Conservation (phyloP, 352 stramenopile genomes). For the Ophiocytium majus region DNA sequence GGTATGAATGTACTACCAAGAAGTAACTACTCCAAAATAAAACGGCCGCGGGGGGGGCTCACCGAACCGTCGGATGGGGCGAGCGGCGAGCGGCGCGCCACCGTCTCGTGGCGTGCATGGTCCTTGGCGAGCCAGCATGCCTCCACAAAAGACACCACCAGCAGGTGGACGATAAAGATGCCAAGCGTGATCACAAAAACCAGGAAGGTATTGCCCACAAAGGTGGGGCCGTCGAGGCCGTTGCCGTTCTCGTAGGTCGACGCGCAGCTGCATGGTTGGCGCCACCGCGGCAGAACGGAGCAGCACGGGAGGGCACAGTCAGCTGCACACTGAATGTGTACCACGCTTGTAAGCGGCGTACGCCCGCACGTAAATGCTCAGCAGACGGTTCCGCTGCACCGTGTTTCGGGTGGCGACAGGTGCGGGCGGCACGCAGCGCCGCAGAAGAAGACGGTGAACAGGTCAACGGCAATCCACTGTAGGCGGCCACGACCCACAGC, state of each 20-base stretch:
- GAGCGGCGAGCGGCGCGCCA: too few species aligned
- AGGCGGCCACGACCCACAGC: too few species aligned
- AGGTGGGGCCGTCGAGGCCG: conserved; percentile 16
- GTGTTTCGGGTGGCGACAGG: conserved; percentile 12
- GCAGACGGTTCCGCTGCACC: conserved; percentile 16
- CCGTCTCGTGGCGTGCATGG: not conserved
- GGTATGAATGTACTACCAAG: too few species aligned
- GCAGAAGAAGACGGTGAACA: not conserved
- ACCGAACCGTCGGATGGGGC: too few species aligned
- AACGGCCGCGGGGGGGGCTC: too few species aligned
- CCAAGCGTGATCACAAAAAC: conserved; percentile 24
- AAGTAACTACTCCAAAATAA: too few species aligned
- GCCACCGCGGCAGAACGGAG: not conserved
- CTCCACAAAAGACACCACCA: conserved; percentile 26
- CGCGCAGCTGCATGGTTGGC: too few species aligned
- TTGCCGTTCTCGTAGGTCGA: too few species aligned
- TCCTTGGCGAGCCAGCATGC: conserved; percentile 39
- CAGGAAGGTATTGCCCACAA: conserved; percentile 44
- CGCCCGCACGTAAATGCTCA: too few species aligned
- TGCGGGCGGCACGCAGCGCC: not conserved
- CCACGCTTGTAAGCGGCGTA: not conserved
- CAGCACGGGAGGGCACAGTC: not conserved
- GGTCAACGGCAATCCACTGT: not conserved
- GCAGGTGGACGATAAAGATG: conserved; percentile 27
- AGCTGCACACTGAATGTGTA: not conserved